Evolutionary conservation across 2,329 filamentous ascomycete genomes (phyloP), one percentile per base, ranked within the genome.

Genomic region (Byssoonygena ceratinophila): DNA sequence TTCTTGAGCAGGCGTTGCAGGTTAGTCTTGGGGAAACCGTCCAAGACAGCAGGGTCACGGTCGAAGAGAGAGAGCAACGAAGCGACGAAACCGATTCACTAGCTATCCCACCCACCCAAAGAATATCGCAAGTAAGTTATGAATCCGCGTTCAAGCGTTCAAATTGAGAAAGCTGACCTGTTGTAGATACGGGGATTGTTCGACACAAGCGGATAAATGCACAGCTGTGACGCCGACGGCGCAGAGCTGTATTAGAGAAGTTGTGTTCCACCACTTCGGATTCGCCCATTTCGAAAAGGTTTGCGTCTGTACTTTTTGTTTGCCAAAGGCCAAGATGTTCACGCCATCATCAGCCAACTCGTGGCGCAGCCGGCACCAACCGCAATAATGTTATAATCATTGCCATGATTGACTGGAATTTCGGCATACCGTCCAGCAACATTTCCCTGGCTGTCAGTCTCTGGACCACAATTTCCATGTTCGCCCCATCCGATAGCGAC

Each of bases 401-500:
- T 69, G 61, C 76, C 75, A 58, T 74, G 76, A 43, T 29, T 29
- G 4, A 81, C 77, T 20, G 77, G 76, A 62, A 94, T 78, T 54
- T 79, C 70, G 63, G 84, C 89, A 74, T 78, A 87, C 55, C 74
- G 75, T 8, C 78, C 83, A 58, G 83, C 84, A 43, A 89, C 81
- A 67, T 86, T 80, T 46, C 80, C 81, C 56, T 77, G 72, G 16
- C 76, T 71, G 56, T 81, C 79, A 11, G 71, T 73, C 39, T 77
- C 73, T 32, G 81, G 79, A 2, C 92, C 92, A 66, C 92, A 98
- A 66, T 98, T 98, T 1, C 92, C 92, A 70, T 98, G 92, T 69
- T 97, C 91, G 1, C 89, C 90, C 92, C 92, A 98, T 18, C 92
- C 92, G 88, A 91, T 97, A 1, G 87, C 80, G 46, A 94, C 70